These are phyloP conservation scores for Sequoiadendron giganteum DNA, from an alignment of 75 land plant genomes.

Conservation along the genomic window DNA sequence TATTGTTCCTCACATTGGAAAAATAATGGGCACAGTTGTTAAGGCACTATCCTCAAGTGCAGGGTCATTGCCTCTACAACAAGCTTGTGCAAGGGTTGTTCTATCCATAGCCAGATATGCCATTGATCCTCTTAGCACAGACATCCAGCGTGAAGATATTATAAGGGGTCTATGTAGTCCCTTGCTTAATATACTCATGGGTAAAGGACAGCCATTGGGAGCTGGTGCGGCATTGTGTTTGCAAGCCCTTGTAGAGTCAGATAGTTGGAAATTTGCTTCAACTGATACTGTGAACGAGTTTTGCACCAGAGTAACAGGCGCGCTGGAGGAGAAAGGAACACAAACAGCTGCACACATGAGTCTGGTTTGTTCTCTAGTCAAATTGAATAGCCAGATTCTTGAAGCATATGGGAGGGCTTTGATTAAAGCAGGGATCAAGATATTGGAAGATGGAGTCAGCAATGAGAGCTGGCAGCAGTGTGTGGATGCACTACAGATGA, in stretches of 20 bases:
- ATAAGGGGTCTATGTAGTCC: constrained; percentile 68
- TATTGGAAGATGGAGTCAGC: constrained; percentile 30
- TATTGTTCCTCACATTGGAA: constrained; percentile 74
- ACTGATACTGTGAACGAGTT: constrained; percentile 63
- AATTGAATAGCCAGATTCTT: constrained; percentile 38
- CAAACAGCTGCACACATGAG: constrained; percentile 80
- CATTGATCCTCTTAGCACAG: constrained; percentile 58
- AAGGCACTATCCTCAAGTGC: constrained; percentile 60
- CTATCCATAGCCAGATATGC: constrained; percentile 79
- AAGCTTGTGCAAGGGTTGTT: constrained; percentile 83
- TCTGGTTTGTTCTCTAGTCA: constrained; percentile 64
- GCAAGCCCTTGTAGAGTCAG: constrained; percentile 82
- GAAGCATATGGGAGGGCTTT: constrained; percentile 62
- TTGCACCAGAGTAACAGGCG: constrained; percentile 56
- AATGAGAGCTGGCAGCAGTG: constrained; percentile 67
- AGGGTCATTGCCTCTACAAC: constrained; percentile 78
- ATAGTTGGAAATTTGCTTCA: constrained; percentile 78
- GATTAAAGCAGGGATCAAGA: constrained; percentile 50
- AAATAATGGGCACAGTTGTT: constrained; percentile 66
- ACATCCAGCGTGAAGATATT: constrained; percentile 41
- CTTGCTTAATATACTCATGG: constrained; percentile 55
- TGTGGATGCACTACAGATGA: constrained; percentile 65
- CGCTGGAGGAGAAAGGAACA: constrained; percentile 55
- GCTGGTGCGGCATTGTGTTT: constrained; percentile 88
- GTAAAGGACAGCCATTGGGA: constrained; percentile 60